phyloP scores from a whole-genome alignment of 202 grass and related monocot genomes.

The Carex sylvatica region DNA sequence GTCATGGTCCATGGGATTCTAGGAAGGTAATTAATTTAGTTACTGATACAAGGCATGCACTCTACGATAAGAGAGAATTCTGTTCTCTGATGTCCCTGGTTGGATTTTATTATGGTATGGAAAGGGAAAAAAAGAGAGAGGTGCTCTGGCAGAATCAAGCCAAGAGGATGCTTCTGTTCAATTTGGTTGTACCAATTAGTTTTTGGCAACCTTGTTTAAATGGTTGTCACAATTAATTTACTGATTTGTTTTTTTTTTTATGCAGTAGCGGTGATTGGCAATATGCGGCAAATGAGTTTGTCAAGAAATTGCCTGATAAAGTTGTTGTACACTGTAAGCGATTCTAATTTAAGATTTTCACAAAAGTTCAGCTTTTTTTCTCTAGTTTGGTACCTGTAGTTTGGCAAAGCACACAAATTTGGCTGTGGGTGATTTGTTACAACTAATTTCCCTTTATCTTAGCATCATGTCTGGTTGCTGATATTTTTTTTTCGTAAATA shows the following conservation, averaged over 20 bases:
- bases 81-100: not conserved
- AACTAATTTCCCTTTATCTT: not conserved
- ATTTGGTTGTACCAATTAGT: not conserved
- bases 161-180: not conserved
- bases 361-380: not conserved
- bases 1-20: conserved; percentile 82
- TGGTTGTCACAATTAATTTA: not conserved
- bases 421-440: not conserved
- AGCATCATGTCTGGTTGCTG: not conserved
- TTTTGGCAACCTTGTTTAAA: not conserved
- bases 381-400: conserved; percentile 16
- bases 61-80: not conserved
- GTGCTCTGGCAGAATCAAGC: not conserved
- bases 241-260: conserved; percentile 20
- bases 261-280: conserved; percentile 70
- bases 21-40: conserved; percentile 42
- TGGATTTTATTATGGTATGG: not conserved
- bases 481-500: conserved; percentile 32
- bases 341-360: not conserved
- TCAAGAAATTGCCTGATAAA: conserved; percentile 60
- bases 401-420: not conserved
- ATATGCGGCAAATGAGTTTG: conserved; percentile 63
- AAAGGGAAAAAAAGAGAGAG: not conserved
- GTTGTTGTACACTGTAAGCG: conserved; percentile 75
- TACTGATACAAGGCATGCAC: not conserved